A percentile compares a stretch with the other conserved stretches of the same genome.
Conservation (phyloP, 2,329 filamentous ascomycete genomes). For the Penicillium freii region DNA sequence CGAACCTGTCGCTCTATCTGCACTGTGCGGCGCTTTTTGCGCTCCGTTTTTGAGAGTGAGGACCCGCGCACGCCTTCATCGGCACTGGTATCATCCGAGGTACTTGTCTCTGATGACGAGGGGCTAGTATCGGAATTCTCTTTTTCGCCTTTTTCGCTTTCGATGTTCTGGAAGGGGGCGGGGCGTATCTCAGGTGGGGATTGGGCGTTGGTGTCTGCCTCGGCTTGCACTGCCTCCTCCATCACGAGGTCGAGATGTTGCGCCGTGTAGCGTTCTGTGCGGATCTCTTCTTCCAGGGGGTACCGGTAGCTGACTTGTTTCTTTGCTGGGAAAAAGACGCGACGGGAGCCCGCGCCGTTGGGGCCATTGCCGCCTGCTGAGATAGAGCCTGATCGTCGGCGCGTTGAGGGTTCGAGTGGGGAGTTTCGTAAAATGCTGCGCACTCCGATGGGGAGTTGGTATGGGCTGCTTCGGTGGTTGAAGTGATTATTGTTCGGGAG, state of each 20-base stretch:
- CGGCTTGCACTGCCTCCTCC: constrained; percentile 13
- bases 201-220: constrained; percentile 8
- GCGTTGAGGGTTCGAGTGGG: constrained; percentile 35
- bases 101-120: constrained; percentile 30
- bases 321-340: constrained; percentile 52
- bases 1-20: constrained; percentile 39
- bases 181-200: constrained; percentile 11
- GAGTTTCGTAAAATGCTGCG: constrained; percentile 51
- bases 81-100: constrained; percentile 31
- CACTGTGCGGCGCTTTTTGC: constrained; percentile 38
- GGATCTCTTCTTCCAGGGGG: constrained; percentile 59
- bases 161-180: constrained; percentile 17
- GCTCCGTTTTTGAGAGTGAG: constrained; percentile 27
- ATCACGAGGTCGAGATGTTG: constrained; percentile 55
- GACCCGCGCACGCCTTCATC: constrained; percentile 9
- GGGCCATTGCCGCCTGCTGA: constrained; percentile 32
- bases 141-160: constrained; percentile 20
- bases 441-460: constrained; percentile 46
- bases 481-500: constrained; percentile 16
- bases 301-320: constrained; percentile 59
- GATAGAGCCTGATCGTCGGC: constrained; percentile 43
- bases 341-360: constrained; percentile 30
- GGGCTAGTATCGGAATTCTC: constrained; percentile 29
- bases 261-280: constrained; percentile 54
- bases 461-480: constrained; percentile 30